A percentile compares a stretch with the other conserved stretches of the same genome.
These are phyloP conservation scores for Monascus purpureus DNA, from an alignment of 495 filamentous ascomycete genomes.

Conservation along the genomic window DNA sequence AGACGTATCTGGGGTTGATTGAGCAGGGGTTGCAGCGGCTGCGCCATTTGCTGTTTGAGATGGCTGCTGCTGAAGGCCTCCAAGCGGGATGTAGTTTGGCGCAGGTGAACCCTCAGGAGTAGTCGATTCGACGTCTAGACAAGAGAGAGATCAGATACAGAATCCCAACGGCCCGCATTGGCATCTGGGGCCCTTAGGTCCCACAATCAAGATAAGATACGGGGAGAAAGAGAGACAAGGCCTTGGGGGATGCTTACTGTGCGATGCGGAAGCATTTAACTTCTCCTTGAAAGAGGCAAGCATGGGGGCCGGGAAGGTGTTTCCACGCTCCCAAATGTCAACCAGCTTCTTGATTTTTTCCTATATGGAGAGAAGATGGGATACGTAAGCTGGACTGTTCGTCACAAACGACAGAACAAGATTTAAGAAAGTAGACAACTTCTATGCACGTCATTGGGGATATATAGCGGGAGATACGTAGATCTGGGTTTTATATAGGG, in stretches of 20 bases:
- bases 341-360: slow-evolving; percentile 93
- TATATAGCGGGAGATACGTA: slow-evolving; percentile 19
- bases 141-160: slow-evolving; percentile 18
- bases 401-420: slow-evolving; percentile 13
- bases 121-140: slow-evolving; percentile 53
- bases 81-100: slow-evolving; percentile 32
- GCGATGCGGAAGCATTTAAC: slow-evolving; percentile 43
- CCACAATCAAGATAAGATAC: slow-evolving; percentile 1
- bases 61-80: slow-evolving; percentile 19
- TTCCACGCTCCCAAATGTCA: slow-evolving; percentile 95
- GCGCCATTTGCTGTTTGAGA: slow-evolving; percentile 26
- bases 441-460: slow-evolving; percentile 12
- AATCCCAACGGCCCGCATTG: too few relatives aligned
- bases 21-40: slow-evolving; percentile 18
- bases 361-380: slow-evolving; percentile 40
- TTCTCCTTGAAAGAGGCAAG: slow-evolving; percentile 78
- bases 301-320: slow-evolving; percentile 75
- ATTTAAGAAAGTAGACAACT: slow-evolving; percentile 4
- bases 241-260: slow-evolving; percentile 63
- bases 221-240: slow-evolving; percentile 1
- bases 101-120: slow-evolving; percentile 73
- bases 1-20: slow-evolving; percentile 42
- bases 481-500: slow-evolving; percentile 16
- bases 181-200: too few relatives aligned
- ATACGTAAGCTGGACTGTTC: slow-evolving; percentile 37